Base-by-base conservation (phyloP, 768 basidiomycete species). In the Lactifluus piperatus region DNA sequence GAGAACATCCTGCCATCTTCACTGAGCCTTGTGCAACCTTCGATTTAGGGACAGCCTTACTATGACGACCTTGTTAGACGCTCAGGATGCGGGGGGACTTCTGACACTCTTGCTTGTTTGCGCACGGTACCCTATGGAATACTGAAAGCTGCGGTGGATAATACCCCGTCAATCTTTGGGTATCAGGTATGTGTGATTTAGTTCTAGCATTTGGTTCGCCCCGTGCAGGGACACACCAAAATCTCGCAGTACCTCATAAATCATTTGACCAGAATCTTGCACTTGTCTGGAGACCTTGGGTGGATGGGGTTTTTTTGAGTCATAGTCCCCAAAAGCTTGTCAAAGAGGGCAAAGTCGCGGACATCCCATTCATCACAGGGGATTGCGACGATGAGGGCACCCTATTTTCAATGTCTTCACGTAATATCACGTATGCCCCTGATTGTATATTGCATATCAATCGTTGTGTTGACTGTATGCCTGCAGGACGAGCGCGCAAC, bases 91-190 rank as follows among this genome's bases (percentile, higher is more conserved):
- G 18, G 68, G 0, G 57, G 64, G 0, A 57, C 71, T 2, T 16
- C 56, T 0, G 75, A 78, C 59, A 77, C 74, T 3, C 65, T 81
- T 1, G 63, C n/a, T n/a, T n/a, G n/a, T n/a, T 67, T 82, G 13
- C 72, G 78, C 4, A 52, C 59, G 0, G 72, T 71, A 8, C 71
- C 75, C 0, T 75, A 69, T 39, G 56, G 57, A 0, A 52, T 43
- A 8, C 59, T 80, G 9, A 50, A 69, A 54, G 55, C 53, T 2
- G 75, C 76, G 0, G 53, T 77, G 45, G 66, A 74, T 51, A 13
- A 60, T 11, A 66, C 69, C 22, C 71, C 75, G 0, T 56, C 53
- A 11, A 20, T 72, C 2, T 66, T 73, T 44, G 48, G 66, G 1
- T 73, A 69, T 60, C 66, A 71, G 59, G 72, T 72, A 14, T n/a